These are phyloP conservation scores for Tricholoma flavovirens DNA, from an alignment of 768 basidiomycete genomes.

Conservation along the genomic window DNA sequence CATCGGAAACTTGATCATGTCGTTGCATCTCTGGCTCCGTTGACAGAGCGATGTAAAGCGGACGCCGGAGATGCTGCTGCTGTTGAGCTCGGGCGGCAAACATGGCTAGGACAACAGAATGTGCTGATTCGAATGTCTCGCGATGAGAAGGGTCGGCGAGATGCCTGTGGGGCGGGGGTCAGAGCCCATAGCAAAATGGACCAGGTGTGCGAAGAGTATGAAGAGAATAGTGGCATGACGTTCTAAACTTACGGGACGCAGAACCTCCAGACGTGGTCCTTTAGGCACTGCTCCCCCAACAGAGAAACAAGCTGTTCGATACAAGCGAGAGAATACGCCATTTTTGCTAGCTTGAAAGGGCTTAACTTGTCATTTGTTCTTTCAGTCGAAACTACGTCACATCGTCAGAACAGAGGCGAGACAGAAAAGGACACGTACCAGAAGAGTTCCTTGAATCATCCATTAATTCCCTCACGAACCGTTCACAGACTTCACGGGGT, in stretches of 20 bases:
- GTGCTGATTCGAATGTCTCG: slow-evolving; percentile 82
- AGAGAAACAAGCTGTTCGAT: slow-evolving; percentile 74
- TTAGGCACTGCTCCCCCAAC: slow-evolving; percentile 47
- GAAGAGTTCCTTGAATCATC: slow-evolving; percentile 6
- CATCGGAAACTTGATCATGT: slow-evolving; percentile 1
- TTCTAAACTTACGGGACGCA: slow-evolving; percentile 55
- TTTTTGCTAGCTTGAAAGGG: slow-evolving; percentile 30
- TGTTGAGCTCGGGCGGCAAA: slow-evolving; percentile 56
- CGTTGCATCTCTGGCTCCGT: background rate
- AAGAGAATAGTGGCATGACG: background rate
- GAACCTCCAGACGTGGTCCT: slow-evolving; percentile 50
- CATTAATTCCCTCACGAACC: slow-evolving; percentile 24
- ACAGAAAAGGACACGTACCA: slow-evolving; percentile 6
- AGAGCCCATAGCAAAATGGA: slow-evolving; percentile 5
- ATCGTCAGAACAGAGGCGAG: background rate
- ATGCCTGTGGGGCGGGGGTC: slow-evolving; percentile 38
- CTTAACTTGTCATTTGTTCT: background rate
- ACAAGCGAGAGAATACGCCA: slow-evolving; percentile 64
- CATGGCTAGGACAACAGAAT: slow-evolving; percentile 75
- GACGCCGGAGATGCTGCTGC: slow-evolving; percentile 15
- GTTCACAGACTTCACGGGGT: slow-evolving; percentile 26
- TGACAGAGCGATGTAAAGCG: background rate
- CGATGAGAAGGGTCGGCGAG: slow-evolving; percentile 54
- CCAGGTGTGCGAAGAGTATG: background rate
- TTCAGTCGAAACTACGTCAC: slow-evolving; percentile 3